Base-by-base conservation (phyloP, 768 basidiomycete species). In the Sarcodon sp. region DNA sequence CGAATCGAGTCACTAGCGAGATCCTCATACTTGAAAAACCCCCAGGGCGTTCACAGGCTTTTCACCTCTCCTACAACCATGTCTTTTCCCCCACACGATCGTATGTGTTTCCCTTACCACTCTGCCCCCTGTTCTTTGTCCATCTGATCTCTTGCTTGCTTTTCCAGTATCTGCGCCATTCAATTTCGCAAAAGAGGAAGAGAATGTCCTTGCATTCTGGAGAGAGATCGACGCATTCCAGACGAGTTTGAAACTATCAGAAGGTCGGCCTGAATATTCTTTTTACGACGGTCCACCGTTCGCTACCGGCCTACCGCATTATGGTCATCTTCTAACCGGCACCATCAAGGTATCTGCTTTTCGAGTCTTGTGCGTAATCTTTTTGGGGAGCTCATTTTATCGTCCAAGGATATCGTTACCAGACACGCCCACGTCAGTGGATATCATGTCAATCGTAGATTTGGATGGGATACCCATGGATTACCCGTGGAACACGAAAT, bases 401-500 rank as follows among this genome's bases (percentile, higher is more conserved):
- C n/a, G 27, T 37, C 15, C 31, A 59, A 98, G 94, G 94, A 98
- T 63, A 93, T 98, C 59, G 90, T 98, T 48, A 98, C 94, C 38
- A 79, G 94, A 47, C 91, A 96, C 66, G 93, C 93, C 1, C 86
- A 90, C 63, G 83, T 89, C 46, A 91, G 85, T 47, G 94, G 94
- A 6, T 83, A 79, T 64, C 86, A 97, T 60, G 94, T 98, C 56
- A 76, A 83, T 49, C 82, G 94, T 50, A 80, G 94, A 46, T 98
- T 98, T 62, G 94, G 94, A 47, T 98, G 94, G 94, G 94, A 98
- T 66, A 97, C 93, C 4, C 94, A 99, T 67, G 94, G 94, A 46
- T 79, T 99, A 27, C 96, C 94, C 34, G 92, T 99, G 60, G 96
- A 99, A 65, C 93, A 97, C 69, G 90, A 96, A 70, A 99, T 99